Conservation (phyloP, 2,329 filamentous ascomycete species). For the Exophiala sp. region DNA sequence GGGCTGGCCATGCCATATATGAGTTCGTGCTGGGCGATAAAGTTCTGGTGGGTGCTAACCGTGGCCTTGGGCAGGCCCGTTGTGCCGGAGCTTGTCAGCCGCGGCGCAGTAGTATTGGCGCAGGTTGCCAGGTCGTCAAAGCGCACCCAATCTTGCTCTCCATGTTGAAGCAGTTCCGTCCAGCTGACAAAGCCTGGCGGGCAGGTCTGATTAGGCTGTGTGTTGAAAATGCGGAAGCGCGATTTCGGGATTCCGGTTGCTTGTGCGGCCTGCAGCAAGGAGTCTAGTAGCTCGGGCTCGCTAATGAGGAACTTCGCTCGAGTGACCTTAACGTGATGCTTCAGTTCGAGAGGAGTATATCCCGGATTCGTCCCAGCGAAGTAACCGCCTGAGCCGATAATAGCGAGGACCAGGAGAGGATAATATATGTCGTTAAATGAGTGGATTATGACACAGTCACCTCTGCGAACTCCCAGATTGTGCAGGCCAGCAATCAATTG, state of each 20-base stretch:
- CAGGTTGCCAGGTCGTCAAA: constrained; percentile 37
- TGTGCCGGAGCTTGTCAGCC: constrained; percentile 56
- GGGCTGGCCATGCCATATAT: neutral
- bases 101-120: constrained; percentile 46
- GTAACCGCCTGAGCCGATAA: constrained; percentile 46
- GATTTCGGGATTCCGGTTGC: constrained; percentile 3
- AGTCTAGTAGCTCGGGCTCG: constrained; percentile 30
- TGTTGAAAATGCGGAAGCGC: constrained; percentile 10
- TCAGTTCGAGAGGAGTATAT: constrained; percentile 47
- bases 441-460: constrained; percentile 55
- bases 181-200: constrained; percentile 3
- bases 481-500: constrained; percentile 51
- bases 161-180: constrained; percentile 9
- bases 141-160: constrained; percentile 43
- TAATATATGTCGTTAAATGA: constrained; percentile 51
- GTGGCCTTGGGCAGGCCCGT: constrained; percentile 60
- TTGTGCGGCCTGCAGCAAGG: constrained; percentile 8
- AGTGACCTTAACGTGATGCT: constrained; percentile 45
- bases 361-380: constrained; percentile 51
- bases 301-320: constrained; percentile 47
- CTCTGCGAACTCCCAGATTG: constrained; percentile 32
- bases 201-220: constrained; percentile 2
- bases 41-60: constrained; percentile 50
- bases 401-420: constrained; percentile 37
- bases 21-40: constrained; percentile 47